Base-by-base conservation (phyloP, 352 stramenopile genomes). In the Globisporangium takayamanum region DNA sequence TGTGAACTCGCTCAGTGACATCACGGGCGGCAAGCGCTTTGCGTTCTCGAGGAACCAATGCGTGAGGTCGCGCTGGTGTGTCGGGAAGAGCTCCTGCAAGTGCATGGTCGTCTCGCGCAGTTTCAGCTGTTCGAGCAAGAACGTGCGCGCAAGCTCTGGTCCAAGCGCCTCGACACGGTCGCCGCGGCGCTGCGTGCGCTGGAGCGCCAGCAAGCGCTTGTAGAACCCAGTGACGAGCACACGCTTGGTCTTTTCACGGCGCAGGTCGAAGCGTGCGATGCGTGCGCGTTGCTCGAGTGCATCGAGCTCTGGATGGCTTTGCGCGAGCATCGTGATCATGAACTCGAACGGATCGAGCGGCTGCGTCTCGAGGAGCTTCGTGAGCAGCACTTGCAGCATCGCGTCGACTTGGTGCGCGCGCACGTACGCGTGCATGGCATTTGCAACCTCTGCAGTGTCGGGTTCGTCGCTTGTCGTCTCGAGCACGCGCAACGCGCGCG, bases 311-410 rank as follows among this genome's bases (percentile, higher is more conserved):
- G 66, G 50, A 49, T 89, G 72, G 55, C 81, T 63, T 25, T 74
- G 68, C 20, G 57, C 41, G 33, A 86, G 70, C 36, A 72, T 66
- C 26, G 84, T 63, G 55, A 86, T 84, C 28, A 92, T 69, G 60
- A 87, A 84, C 57, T 78, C 68, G 57, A 88, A 79, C 5, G 80
- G 77, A 42, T 89, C 82, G 18, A 89, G 62, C 57, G 76, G 80
- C 63, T 89, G 80, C 28, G 68, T 66, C 55, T 89, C 68, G 36
- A 92, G 65, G 37, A 92, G 67, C 16, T 67, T 55, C 48, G 67
- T 68, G 60, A 90, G 66, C 41, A 92, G 63, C 12, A 88, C 60
- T 25, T 82, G 77, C 50, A 90, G 50, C 69, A 92, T 73, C 44
- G 79, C 73, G 48, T 87, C 64, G 25, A 89, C 69, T 39, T 87